Evolutionary conservation across 73 alveolate genomes (phyloP), one percentile per base, ranked within the genome.

Genomic region (Uronychia binucleata): DNA sequence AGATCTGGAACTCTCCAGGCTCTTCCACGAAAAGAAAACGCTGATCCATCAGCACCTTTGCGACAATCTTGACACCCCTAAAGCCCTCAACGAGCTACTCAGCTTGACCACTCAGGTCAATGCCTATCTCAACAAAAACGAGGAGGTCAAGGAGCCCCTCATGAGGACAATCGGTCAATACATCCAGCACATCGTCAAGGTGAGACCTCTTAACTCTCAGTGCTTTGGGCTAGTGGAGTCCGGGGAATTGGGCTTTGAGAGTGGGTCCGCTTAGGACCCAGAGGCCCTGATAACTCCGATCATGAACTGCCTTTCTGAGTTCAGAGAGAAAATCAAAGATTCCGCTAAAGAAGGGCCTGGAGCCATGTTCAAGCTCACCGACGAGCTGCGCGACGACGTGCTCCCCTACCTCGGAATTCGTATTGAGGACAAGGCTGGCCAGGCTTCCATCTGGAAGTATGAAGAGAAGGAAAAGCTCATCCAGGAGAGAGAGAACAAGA

Each of bases 1-100:
- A 58, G 99, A 98, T 57, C 77, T 74, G 27, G 91, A 88, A 59
- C 90, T 98, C 0, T 81, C 86, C 77, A 80, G 80, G 19, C n/a
- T 74, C 34, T 89, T 98, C 67, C 77, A 79, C 34, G 90, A 91
- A 26, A 81, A 92, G n/a, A 87, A 92, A 92, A 91, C 75, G 79
- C 34, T 67, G 13, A 87, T 98, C 31, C 97, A 97, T 90, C 91
- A 86, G 28, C 95, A 93, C 80, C 86, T 98, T 32, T 93, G 95
- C 33, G 98, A 98, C 82, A 97, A 96, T 84, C 95, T 98, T 59
- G 97, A 96, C 86, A 96, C 98, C 0, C 98, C 99, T 33, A 92
- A 89, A 33, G 99, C 94, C 0, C 82, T 97, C 28, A 59, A 91
- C 1, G 95, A 77, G 31, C 81, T 96, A 35, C 92, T 92, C 57